These are phyloP conservation scores for Xylaria sp. DNA, from an alignment of 2,329 filamentous ascomycete genomes.

Conservation along the genomic window DNA sequence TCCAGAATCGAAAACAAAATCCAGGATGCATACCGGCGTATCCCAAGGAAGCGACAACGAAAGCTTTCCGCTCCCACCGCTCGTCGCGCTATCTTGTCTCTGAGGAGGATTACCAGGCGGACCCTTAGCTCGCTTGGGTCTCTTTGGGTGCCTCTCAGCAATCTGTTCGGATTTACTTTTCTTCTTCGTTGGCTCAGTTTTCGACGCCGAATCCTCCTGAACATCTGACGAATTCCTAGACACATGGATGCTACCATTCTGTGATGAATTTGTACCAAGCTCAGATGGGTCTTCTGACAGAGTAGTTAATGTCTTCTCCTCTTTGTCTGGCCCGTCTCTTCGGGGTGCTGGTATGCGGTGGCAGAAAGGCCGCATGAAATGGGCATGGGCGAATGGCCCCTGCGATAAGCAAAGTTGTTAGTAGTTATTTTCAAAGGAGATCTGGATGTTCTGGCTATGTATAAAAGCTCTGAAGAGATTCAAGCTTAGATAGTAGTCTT, in stretches of 20 bases:
- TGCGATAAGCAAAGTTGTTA: conserved; percentile 5
- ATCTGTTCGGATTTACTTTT: conserved; percentile 53
- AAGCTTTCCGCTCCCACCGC: conserved; percentile 37
- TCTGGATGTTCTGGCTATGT: not conserved
- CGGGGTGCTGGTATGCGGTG: conserved; percentile 59
- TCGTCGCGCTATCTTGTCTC: conserved; percentile 47
- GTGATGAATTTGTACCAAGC: conserved; percentile 39
- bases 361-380: conserved; percentile 71
- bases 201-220: conserved; percentile 41
- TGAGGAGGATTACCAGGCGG: conserved; percentile 52
- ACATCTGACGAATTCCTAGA: conserved; percentile 41
- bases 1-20: not conserved
- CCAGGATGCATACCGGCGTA: conserved; percentile 35
- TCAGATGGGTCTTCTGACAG: conserved; percentile 48
- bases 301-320: conserved; percentile 47
- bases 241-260: conserved; percentile 33
- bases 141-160: conserved; percentile 52
- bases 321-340: conserved; percentile 46
- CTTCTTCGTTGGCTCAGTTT: conserved; percentile 51
- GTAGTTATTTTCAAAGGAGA: not conserved
- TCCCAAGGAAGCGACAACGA: conserved; percentile 46
- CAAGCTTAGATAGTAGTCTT: not conserved
- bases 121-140: conserved; percentile 49
- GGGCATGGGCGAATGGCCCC: conserved; percentile 66
- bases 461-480: not conserved